phyloP scores from a whole-genome alignment of 129 eudicot genomes.

The Escallonia rubra region DNA sequence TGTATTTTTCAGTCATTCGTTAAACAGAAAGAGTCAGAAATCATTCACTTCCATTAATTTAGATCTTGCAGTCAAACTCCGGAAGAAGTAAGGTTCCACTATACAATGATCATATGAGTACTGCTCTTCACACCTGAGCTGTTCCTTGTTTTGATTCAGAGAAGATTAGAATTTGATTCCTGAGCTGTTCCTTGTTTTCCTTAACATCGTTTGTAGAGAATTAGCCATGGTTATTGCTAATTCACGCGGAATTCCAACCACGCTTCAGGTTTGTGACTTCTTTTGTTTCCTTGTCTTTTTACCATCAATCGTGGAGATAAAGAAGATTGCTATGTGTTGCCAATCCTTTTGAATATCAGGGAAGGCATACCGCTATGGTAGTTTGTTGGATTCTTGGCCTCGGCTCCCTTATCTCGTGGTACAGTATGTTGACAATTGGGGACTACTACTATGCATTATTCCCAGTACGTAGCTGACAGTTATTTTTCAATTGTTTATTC shows the following conservation, averaged over 20 bases:
- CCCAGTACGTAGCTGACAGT: slow-evolving; percentile 39
- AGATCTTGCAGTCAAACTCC: no score
- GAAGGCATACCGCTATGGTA: slow-evolving; percentile 39
- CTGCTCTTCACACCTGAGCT: no score
- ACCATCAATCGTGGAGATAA: not conserved
- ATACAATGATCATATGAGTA: no score
- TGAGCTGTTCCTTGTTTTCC: no score
- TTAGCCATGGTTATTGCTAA: slow-evolving; percentile 24
- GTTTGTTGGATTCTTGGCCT: slow-evolving; percentile 81
- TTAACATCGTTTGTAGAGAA: no score
- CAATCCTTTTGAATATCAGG: slow-evolving; percentile 33
- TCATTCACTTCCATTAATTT: no score
- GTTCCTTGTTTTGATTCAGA: no score
- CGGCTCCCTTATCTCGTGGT: slow-evolving; percentile 78
- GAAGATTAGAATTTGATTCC: no score
- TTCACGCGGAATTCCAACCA: slow-evolving; percentile 26
- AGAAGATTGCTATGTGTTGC: no score
- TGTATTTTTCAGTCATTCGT: no score
- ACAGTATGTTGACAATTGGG: slow-evolving; percentile 63
- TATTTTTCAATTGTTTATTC: not conserved
- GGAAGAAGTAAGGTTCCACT: no score
- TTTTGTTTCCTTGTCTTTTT: not conserved
- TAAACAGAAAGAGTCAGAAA: no score
- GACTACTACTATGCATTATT: slow-evolving; percentile 74
- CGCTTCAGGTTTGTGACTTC: slow-evolving; percentile 46